Conservation (phyloP, 352 stramenopile genomes). For the Pythium volutum region DNA sequence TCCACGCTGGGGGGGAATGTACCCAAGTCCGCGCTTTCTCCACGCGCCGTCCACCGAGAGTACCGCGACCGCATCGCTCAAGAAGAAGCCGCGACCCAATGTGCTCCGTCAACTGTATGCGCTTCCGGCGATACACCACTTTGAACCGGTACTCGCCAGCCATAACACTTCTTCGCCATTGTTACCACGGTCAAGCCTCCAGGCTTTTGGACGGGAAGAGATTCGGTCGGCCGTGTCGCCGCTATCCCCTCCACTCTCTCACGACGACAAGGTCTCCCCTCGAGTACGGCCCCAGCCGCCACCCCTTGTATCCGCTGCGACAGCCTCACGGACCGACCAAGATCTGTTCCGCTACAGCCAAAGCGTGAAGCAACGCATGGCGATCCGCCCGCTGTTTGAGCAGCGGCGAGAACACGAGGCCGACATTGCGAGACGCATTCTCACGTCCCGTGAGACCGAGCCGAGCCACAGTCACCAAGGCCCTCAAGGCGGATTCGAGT, state of each 20-base stretch:
- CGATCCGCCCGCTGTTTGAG: conserved; percentile 71
- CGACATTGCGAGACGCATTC: conserved; percentile 24
- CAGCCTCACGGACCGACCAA: conserved; percentile 41
- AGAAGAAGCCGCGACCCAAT: conserved; percentile 37
- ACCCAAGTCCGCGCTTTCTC: conserved; percentile 19
- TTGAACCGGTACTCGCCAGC: conserved; percentile 41
- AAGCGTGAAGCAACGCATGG: conserved; percentile 47
- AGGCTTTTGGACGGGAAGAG: background rate
- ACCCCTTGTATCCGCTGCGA: background rate
- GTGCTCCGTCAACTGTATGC: conserved; percentile 42
- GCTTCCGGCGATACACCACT: conserved; percentile 59
- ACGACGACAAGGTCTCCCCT: conserved; percentile 21
- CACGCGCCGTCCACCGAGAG: conserved; percentile 10
- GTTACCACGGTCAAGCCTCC: background rate
- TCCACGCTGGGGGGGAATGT: background rate
- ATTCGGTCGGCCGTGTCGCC: background rate
- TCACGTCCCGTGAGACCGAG: conserved; percentile 24
- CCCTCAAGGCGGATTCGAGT: background rate
- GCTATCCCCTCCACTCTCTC: background rate
- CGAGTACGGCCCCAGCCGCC: conserved; percentile 37
- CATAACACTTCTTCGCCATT: background rate
- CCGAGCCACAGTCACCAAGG: background rate
- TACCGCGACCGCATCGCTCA: conserved; percentile 28
- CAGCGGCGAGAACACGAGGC: conserved; percentile 45
- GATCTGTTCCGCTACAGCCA: conserved; percentile 68